Evolutionary conservation across 257 asterid genomes (phyloP).

Genomic region (Echium plantagineum): DNA sequence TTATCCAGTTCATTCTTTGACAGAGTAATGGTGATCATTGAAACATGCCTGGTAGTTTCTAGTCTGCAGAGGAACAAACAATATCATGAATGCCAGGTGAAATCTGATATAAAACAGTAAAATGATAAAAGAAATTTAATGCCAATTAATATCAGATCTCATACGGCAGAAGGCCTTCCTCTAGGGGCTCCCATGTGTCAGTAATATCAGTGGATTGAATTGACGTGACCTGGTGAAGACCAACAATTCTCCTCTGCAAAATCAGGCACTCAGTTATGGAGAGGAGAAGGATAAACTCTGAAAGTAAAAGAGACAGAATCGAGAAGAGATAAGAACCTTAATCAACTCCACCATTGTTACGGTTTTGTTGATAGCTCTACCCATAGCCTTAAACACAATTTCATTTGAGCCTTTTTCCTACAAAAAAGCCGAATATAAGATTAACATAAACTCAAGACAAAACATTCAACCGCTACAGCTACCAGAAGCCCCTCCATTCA

Average conservation of each 20-base stretch:
- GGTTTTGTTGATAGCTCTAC: constrained; percentile 66
- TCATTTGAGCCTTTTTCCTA: constrained; percentile 57
- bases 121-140: background rate
- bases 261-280: background rate
- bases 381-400: constrained; percentile 64
- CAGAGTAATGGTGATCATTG: constrained; percentile 74
- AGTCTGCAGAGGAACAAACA: constrained; percentile 34
- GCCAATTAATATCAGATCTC: constrained; percentile 5
- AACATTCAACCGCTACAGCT: background rate
- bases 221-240: constrained; percentile 80
- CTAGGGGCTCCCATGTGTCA: constrained; percentile 97
- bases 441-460: background rate
- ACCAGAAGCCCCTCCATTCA: too few species aligned
- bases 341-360: constrained; percentile 58
- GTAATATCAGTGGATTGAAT: constrained; percentile 83
- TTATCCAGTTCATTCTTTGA: constrained; percentile 63
- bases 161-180: constrained; percentile 97
- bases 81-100: background rate
- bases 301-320: background rate
- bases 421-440: background rate
- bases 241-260: constrained; percentile 89
- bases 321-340: constrained; percentile 26
- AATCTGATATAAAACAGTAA: background rate
- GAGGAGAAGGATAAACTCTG: constrained; percentile 9
- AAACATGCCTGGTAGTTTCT: constrained; percentile 92